A percentile compares a stretch with the other conserved stretches of the same genome.
Conservation (phyloP, 129 eudicot genomes). For the Calendula officinalis region DNA sequence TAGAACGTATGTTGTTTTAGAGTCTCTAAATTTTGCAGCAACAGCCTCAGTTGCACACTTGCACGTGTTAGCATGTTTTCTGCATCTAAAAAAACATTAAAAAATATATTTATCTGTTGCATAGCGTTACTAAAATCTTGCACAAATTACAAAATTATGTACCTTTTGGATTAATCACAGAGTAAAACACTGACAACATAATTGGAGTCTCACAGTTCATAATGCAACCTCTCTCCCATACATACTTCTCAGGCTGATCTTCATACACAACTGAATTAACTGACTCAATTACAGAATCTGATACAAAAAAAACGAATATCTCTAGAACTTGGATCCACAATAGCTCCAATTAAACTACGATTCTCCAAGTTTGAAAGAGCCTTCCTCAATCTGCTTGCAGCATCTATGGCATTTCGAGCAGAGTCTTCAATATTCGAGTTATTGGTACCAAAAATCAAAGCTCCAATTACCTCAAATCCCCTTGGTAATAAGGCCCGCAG, state of each 20-base stretch:
- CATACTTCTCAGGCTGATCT: slow-evolving; percentile 66
- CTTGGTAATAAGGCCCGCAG: slow-evolving; percentile 52
- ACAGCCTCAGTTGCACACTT: slow-evolving; percentile 54
- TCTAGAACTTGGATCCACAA: slow-evolving; percentile 43
- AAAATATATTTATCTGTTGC: background rate
- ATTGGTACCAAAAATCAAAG: slow-evolving; percentile 43
- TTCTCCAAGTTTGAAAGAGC: slow-evolving; percentile 29
- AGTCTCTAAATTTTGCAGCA: slow-evolving; percentile 53
- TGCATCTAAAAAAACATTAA: slow-evolving; percentile 47
- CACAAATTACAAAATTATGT: slow-evolving; percentile 11
- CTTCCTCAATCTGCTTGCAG: slow-evolving; percentile 46
- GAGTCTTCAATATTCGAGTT: slow-evolving; percentile 29
- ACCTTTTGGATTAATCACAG: slow-evolving; percentile 48
- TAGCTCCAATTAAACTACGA: slow-evolving; percentile 62
- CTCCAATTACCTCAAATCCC: slow-evolving; percentile 90
- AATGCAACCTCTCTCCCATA: slow-evolving; percentile 84
- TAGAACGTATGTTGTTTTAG: slow-evolving; percentile 57
- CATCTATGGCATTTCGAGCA: slow-evolving; percentile 52
- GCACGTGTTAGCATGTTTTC: slow-evolving; percentile 53
- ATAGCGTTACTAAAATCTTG: background rate
- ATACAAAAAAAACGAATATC: slow-evolving; percentile 55
- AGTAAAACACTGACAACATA: slow-evolving; percentile 70
- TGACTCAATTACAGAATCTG: slow-evolving; percentile 40
- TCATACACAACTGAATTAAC: slow-evolving; percentile 55
- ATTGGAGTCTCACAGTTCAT: slow-evolving; percentile 63